Base-by-base conservation (phyloP, 495 filamentous ascomycete species). In the Pseudotulostoma volvatum region DNA sequence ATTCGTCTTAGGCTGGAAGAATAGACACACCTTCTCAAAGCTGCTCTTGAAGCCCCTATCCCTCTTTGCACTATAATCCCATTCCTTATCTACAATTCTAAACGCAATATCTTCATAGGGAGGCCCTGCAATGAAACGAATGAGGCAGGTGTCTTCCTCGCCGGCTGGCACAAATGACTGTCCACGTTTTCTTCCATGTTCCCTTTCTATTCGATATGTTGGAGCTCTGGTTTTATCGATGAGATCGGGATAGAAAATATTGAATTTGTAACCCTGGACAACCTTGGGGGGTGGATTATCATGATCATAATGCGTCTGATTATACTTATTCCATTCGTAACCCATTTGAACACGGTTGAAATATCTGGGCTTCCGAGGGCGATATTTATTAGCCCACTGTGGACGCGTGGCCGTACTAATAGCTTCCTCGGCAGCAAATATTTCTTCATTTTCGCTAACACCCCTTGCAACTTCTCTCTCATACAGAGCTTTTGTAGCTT, bases 281-380 rank as follows among this genome's bases (percentile, higher is more conserved):
- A 97, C 90, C 58, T 95, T 93, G 9, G 90, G 90, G 2, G 90
- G 90, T 4, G 90, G 90, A 48, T 99, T 94, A 50, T 96, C 92
- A 56, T 95, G 88, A 52, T 96, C 92, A 61, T 99, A 99, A 63
- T 99, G 90, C 1, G 90, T 99, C 59, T 99, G 90, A 50, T 99
- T 99, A 67, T 99, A 99, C 54, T 99, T 99, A 56, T 99, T 99
- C 90, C 90, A 99, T 54, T 99, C 90, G 58, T 95, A 99, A 31
- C 90, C 90, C 84, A 94, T 96, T 59, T 94, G 86, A 31, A 95
- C 87, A 15, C 90, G 77, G 53, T 96, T 96, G 70, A 99, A 96
- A 61, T 96, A 96, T 20, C 83, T 73, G 7, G 90, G 92, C 61
- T 96, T 95, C 37, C 90, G 71, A 16, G 92, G 88, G 11, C 86